Evolutionary conservation across 2,329 filamentous ascomycete species (phyloP), one percentile per base, ranked within the genome.

Genomic region (Exophiala bonariae): DNA sequence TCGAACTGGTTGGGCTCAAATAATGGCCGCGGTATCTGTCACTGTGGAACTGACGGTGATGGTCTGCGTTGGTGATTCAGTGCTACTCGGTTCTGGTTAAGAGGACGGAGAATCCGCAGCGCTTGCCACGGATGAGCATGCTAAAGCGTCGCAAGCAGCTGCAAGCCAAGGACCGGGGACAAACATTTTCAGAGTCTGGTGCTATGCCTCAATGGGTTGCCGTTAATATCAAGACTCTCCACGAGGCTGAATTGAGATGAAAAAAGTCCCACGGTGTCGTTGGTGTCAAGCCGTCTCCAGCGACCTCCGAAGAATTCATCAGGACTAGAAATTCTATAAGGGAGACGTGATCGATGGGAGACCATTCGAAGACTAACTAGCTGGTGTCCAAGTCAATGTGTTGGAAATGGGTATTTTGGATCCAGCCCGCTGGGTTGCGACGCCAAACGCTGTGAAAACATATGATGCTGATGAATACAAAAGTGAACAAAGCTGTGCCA

Each of bases 311-410:
- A 23, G 69, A 65, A 17, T 61, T 63, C 3, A 74, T 71, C 49
- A 67, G 63, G 23, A 73, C 76, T 61, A 72, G 77, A 34, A 67
- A 71, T 30, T 67, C 62, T 2, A 68, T 68, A 2, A 73, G 72
- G 51, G 73, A 69, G 14, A 81, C 67, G 59, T 82, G 76, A 47
- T 81, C 77, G 9, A 82, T 62, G 51, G 75, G 77, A 31, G 71
- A 72, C 80, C 80, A 83, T 56, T 83, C 79, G 52, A 82, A 83
- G 7, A 82, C 50, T 4, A 83, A 60, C 34, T 73, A 66, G 2
- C 77, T 77, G 4, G 72, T 77, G 41, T 74, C 72, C 30, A 78
- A 67, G 14, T 79, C 71, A 4, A 78, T 63, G 57, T 78, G 74
- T 57, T 79, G 75, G 51, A 79, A 78, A 3, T 47, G 47, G 22